phyloP scores from a whole-genome alignment of 805 yeast species.

The Candida argentea region DNA sequence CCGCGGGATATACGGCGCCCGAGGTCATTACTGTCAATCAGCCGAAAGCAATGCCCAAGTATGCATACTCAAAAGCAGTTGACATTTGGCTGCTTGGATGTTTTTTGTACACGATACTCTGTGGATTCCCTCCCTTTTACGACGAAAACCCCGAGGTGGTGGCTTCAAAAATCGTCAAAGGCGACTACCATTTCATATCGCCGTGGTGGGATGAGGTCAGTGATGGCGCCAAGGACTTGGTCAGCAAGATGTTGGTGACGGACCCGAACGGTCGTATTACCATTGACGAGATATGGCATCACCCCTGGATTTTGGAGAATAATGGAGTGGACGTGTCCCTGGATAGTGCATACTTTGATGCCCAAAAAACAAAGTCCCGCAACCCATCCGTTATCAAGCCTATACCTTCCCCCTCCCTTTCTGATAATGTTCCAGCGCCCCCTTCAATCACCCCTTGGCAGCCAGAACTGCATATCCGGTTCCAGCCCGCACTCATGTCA shows the following conservation, averaged over 20 bases:
- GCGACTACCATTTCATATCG: slow-evolving; percentile 60
- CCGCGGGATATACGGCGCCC: slow-evolving; percentile 69
- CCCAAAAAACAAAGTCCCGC: background rate
- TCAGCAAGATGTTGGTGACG: slow-evolving; percentile 54
- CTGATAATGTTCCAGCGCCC: background rate
- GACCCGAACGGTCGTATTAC: slow-evolving; percentile 62
- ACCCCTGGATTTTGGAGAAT: slow-evolving; percentile 52
- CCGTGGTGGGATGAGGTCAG: slow-evolving; percentile 91
- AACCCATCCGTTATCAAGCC: background rate
- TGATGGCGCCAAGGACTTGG: slow-evolving; percentile 59
- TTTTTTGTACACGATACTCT: slow-evolving; percentile 54
- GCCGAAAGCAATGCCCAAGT: slow-evolving; percentile 23
- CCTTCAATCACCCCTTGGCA: too few species aligned
- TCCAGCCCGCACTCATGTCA: too few species aligned
- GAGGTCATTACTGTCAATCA: slow-evolving; percentile 43
- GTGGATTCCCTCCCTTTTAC: slow-evolving; percentile 70
- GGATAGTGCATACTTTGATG: background rate
- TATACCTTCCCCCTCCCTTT: background rate
- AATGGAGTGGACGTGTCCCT: background rate
- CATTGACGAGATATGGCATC: slow-evolving; percentile 53
- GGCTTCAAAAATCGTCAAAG: slow-evolving; percentile 59
- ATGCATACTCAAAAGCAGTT: slow-evolving; percentile 54
- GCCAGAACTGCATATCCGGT: too few species aligned
- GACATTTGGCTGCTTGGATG: slow-evolving; percentile 73
- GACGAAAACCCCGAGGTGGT: slow-evolving; percentile 57